Base-by-base conservation (phyloP, 352 stramenopile genomes). In the Stramenopiles sp. region DNA sequence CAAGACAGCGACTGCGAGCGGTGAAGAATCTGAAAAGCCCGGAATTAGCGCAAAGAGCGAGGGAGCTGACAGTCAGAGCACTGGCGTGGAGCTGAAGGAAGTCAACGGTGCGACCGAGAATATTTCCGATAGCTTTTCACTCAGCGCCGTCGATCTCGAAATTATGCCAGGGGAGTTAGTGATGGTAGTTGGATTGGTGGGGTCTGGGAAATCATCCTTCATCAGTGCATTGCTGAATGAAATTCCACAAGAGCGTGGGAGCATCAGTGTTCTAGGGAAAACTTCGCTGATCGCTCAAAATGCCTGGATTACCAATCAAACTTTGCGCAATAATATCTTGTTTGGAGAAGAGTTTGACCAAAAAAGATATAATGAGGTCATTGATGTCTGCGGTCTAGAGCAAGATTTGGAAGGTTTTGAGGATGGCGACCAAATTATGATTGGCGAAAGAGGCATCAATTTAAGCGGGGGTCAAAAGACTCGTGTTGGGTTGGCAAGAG, bases 141-240 rank as follows among this genome's bases (percentile, higher is more conserved):
- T 71, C 2, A 6, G 1, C 12, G 53, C 33, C 2, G 35, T 71
- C 6, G 35, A 71, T 71, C 12, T 71, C 6, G 35, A 71, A 6
- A 6, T 71, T 6, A 35, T 71, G 4, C 53, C 84, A 34, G 90
- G 91, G 12, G 85, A 92, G 74, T 78, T 99, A 1, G 92, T 96
- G 0, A 82, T 90, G 3, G 82, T 98, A 1, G 88, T 98, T 36
- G 95, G 95, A 1, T 78, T 84, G 0, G 91, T 98, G 1, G 93
- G 93, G 0, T 91, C 84, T 76, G 94, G 94, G 18, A 99, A 99
- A 76, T 94, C 86, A 25, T 96, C 89, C 0, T 85, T 99, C 0
- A 77, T 99, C 25, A 84, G 85, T 1, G 87, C 92, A 0, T 80
- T 99, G 75, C 74, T 98, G 4, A 91, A 94, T 18, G 94, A 99